Conservation (phyloP, 768 basidiomycete species). For the Collybia sp. region DNA sequence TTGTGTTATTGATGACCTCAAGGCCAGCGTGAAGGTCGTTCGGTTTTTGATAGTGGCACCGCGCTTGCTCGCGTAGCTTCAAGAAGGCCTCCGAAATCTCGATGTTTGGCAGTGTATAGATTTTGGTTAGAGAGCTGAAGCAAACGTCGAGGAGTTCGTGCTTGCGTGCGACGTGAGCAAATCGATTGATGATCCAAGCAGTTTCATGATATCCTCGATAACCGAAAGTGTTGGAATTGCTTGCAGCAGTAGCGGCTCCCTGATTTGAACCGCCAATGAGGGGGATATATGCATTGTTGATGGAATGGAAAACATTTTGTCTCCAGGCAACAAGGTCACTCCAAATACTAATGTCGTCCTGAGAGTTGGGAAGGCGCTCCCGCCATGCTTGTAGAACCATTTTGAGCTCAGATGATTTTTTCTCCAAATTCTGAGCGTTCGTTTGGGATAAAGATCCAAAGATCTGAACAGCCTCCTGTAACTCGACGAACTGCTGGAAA, state of each 20-base stretch:
- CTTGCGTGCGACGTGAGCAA: constrained; percentile 97
- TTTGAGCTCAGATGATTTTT: constrained; percentile 93
- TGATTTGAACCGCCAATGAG: constrained; percentile 65
- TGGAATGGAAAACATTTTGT: constrained; percentile 96
- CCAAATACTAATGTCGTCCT: constrained; percentile 99
- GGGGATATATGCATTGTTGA: constrained; percentile 95
- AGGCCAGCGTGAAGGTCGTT: constrained; percentile 91
- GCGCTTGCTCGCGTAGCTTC: constrained; percentile 96
- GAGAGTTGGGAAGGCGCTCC: constrained; percentile 90
- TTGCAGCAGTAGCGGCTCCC: constrained; percentile 41
- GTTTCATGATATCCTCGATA: constrained; percentile 98
- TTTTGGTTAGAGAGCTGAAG: constrained; percentile 90
- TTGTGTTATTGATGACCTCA: constrained; percentile 99
- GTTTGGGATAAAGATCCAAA: constrained; percentile 88
- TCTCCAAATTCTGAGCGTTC: constrained; percentile 84
- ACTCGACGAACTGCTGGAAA: constrained; percentile 98
- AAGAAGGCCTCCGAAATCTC: constrained; percentile 99
- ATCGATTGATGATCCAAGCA: constrained; percentile 99
- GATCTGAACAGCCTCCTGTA: constrained; percentile 93
- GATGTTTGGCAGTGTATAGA: constrained; percentile 98
- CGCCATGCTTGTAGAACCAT: constrained; percentile 96
- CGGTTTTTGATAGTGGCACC: constrained; percentile 95
- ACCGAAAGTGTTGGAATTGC: constrained; percentile 75
- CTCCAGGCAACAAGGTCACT: constrained; percentile 99
- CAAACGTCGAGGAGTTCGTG: constrained; percentile 96